Evolutionary conservation across 75 land plant genomes (phyloP).

Genomic region (Pseudotsuga menziesii): DNA sequence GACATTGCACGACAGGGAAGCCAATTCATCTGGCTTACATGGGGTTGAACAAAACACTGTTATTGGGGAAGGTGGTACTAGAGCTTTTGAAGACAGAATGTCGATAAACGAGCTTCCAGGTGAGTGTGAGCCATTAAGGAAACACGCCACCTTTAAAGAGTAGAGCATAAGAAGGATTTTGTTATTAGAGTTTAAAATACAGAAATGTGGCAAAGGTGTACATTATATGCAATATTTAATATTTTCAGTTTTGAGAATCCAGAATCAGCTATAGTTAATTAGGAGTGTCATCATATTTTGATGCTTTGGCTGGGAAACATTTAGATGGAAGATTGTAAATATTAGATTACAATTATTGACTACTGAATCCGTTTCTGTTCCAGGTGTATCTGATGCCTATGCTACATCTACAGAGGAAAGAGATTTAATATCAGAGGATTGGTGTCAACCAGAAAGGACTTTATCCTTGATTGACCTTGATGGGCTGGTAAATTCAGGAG

Average conservation of each 20-base stretch:
- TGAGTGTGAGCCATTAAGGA: not conserved
- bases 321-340: not conserved
- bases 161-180: not conserved
- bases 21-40: not conserved
- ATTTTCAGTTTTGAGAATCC: not conserved
- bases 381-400: not conserved
- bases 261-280: not conserved
- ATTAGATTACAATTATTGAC: not conserved
- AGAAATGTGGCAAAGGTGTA: not conserved
- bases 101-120: too few relatives aligned
- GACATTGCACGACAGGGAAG: too few relatives aligned
- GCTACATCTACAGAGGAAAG: not conserved
- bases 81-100: too few relatives aligned
- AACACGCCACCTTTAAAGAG: not conserved
- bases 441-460: constrained; percentile 1
- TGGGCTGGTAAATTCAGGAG: constrained; percentile 2
- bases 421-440: constrained; percentile 6
- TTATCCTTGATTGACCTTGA: not conserved
- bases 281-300: not conserved
- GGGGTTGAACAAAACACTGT: not conserved
- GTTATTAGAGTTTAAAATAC: not conserved
- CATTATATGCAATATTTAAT: not conserved
- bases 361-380: not conserved
- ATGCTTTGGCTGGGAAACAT: not conserved
- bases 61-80: too few relatives aligned